Conservation (phyloP, 2,329 filamentous ascomycete genomes). For the Penicillium frequentans region DNA sequence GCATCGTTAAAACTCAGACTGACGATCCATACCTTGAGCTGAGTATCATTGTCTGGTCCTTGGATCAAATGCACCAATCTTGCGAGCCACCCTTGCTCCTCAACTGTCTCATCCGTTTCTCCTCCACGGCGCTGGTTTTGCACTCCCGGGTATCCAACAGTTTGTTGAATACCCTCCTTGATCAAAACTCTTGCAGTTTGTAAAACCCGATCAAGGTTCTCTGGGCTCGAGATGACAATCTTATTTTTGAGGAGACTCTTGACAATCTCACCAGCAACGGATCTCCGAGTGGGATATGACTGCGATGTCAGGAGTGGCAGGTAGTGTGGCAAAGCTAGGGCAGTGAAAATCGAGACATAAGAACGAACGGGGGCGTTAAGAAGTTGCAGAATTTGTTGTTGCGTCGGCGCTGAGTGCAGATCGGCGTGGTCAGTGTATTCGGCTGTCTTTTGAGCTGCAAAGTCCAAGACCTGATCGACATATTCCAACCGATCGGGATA, state of each 20-base stretch:
- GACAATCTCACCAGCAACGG: conserved; percentile 86
- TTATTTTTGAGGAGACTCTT: conserved; percentile 79
- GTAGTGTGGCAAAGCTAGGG: conserved; percentile 86
- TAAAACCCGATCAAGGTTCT: conserved; percentile 83
- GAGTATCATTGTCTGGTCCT: conserved; percentile 82
- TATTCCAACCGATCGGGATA: conserved; percentile 93
- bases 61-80: conserved; percentile 86
- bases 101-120: conserved; percentile 95
- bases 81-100: conserved; percentile 96
- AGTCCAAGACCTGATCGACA: conserved; percentile 88
- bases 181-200: conserved; percentile 89
- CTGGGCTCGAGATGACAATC: conserved; percentile 72
- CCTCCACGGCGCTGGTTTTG: conserved; percentile 69
- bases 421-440: conserved; percentile 95
- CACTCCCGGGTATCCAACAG: conserved; percentile 80
- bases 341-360: conserved; percentile 95
- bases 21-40: conserved; percentile 65
- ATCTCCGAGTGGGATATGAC: conserved; percentile 86
- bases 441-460: conserved; percentile 79
- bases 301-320: conserved; percentile 87
- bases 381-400: conserved; percentile 84
- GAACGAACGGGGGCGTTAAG: conserved; percentile 87
- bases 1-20: conserved; percentile 6
- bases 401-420: conserved; percentile 80
- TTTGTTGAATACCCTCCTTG: conserved; percentile 82